Conservation (phyloP, 106 monocot genomes). For the Dactylorhiza incarnata region DNA sequence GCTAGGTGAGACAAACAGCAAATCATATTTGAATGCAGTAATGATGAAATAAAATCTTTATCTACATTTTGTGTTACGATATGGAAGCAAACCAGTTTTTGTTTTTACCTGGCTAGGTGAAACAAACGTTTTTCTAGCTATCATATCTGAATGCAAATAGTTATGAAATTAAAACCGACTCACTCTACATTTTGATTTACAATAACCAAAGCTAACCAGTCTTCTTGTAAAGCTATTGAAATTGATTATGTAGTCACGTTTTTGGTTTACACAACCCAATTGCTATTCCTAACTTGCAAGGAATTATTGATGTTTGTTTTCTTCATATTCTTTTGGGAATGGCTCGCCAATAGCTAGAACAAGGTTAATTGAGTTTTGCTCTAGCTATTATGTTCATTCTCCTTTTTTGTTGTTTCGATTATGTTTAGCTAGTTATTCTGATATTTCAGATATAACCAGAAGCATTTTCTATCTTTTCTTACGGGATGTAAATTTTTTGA, state of each 20-base stretch:
- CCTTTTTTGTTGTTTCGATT: background rate
- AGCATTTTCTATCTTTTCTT: background rate
- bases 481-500: background rate
- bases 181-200: background rate
- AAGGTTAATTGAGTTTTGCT: background rate
- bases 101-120: no score
- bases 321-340: background rate
- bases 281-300: background rate
- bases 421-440: background rate
- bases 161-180: background rate
- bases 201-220: background rate
- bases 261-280: background rate
- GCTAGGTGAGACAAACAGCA: background rate
- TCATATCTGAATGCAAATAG: background rate
- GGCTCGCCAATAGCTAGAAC: background rate
- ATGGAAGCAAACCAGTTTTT: no score
- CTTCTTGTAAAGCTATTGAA: background rate
- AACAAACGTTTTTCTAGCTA: no score
- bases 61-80: background rate
- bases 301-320: background rate
- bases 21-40: background rate
- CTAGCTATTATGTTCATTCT: background rate
- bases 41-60: background rate
- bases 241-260: background rate
- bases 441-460: background rate